Percentiles rank a stretch among this genome's conserved stretches.
These are phyloP conservation scores for Auxenochlorella pyrenoidosa DNA, from an alignment of 139 green algal species.

Conservation along the genomic window DNA sequence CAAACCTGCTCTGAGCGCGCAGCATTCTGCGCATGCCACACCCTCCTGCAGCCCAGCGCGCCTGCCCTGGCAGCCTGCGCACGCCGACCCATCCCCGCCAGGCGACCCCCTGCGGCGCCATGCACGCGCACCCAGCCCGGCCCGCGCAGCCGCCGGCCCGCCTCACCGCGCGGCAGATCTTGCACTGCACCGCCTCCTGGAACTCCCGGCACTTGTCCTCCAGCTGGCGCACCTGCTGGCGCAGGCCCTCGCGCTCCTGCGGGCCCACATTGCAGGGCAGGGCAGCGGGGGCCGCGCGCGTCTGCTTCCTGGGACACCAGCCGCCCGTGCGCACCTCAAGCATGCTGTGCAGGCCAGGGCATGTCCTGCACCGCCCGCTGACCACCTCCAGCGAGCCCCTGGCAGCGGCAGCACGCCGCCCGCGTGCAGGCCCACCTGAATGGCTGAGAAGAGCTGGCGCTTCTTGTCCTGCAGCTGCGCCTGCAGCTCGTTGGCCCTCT, in stretches of 20 bases:
- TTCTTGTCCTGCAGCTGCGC: conserved; percentile 46
- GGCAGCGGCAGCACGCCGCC: no score
- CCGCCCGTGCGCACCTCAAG: no score
- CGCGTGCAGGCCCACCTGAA: no score
- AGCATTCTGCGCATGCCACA: no score
- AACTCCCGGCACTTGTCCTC: conserved; percentile 40
- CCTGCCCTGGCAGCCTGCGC: not conserved
- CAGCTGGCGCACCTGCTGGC: conserved; percentile 23
- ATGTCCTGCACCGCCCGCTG: not conserved
- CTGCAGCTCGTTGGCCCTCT: conserved; percentile 34
- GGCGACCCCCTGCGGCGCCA: no score
- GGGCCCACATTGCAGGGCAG: not conserved
- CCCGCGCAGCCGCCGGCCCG: not conserved
- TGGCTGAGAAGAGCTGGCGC: conserved; percentile 38
- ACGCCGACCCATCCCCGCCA: no score
- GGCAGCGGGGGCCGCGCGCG: not conserved
- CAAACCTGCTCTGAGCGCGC: not conserved
- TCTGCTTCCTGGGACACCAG: no score
- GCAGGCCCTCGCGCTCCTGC: conserved; percentile 39
- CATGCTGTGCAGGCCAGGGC: no score
- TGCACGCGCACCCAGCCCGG: no score
- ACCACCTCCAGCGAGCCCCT: not conserved
- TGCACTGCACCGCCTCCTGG: conserved; percentile 36
- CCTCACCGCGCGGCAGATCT: conserved; percentile 37
- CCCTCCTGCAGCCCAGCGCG: no score